Percentiles rank a stretch among this genome's conserved stretches.
phyloP scores from a whole-genome alignment of 208 protist genomes.

The Strigomonas culicis region DNA sequence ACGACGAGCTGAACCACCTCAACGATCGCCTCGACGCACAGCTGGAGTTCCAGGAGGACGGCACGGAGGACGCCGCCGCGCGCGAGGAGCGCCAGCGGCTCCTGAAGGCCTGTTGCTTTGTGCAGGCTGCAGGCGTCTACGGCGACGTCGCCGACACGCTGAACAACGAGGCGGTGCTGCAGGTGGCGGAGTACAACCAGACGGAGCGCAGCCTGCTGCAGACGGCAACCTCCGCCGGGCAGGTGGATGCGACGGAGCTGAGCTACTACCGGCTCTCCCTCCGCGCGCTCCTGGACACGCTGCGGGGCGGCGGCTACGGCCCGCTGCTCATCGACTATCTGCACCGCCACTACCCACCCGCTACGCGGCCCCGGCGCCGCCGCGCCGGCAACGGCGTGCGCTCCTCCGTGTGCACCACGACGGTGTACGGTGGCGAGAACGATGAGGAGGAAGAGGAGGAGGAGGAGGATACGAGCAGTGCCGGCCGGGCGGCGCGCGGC shows the following conservation, averaged over 20 bases:
- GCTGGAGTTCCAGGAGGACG: constrained; percentile 5
- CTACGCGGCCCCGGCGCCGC: not conserved
- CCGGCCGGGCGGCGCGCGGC: not conserved
- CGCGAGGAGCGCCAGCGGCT: constrained; percentile 35
- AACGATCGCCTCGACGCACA: not conserved
- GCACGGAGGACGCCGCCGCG: constrained; percentile 8
- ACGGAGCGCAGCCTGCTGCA: constrained; percentile 63
- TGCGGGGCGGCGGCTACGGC: constrained; percentile 60
- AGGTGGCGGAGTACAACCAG: constrained; percentile 70
- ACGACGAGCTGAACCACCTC: not conserved
- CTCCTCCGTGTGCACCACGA: not conserved
- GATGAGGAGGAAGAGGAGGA: constrained; percentile 1
- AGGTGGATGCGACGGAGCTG: constrained; percentile 45
- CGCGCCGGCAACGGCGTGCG: not conserved
- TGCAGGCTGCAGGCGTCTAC: constrained; percentile 43
- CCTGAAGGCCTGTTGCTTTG: constrained; percentile 36
- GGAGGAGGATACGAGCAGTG: not conserved
- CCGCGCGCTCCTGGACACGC: constrained; percentile 69
- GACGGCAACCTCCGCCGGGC: constrained; percentile 45
- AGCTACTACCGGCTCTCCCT: constrained; percentile 53
- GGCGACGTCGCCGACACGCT: constrained; percentile 62
- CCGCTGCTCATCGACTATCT: constrained; percentile 25
- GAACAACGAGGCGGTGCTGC: constrained; percentile 55
- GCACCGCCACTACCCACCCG: constrained; percentile 22
- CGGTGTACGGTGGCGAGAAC: constrained; percentile 1